Evolutionary conservation across 306 rosid genomes (phyloP).

Genomic region (Sicyos edulis): DNA sequence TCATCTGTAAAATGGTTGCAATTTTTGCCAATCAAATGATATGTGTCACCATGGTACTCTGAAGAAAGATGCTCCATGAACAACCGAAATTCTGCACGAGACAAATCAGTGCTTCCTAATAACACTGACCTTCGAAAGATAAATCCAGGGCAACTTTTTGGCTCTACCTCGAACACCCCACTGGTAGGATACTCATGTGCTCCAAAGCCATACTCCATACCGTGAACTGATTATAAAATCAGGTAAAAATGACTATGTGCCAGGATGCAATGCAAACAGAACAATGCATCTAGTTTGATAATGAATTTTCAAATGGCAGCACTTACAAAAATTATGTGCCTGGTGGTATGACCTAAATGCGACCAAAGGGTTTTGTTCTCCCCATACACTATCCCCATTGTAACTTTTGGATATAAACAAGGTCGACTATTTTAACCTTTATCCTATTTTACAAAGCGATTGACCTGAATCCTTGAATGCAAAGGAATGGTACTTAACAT

Average conservation of each 20-base stretch:
- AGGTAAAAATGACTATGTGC: conserved; percentile 26
- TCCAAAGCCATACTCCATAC: conserved; percentile 82
- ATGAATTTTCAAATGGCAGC: background rate
- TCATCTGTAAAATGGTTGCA: conserved; percentile 93
- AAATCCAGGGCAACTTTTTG: conserved; percentile 92
- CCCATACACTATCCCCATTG: background rate
- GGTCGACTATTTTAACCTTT: background rate
- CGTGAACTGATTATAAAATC: conserved; percentile 56
- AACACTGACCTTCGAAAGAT: conserved; percentile 72
- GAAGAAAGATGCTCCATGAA: conserved; percentile 73
- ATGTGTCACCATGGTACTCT: conserved; percentile 85
- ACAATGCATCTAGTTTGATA: conserved; percentile 1
- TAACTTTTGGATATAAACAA: background rate
- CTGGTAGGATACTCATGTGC: conserved; percentile 85
- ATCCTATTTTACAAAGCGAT: background rate
- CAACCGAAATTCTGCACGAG: conserved; percentile 56
- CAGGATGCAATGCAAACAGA: conserved; percentile 19
- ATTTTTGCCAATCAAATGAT: conserved; percentile 88
- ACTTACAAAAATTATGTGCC: too few relatives aligned
- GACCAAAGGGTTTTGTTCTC: background rate
- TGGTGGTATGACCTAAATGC: conserved; percentile 13
- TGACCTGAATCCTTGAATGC: background rate
- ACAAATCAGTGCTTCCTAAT: conserved; percentile 78
- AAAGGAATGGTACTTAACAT: background rate
- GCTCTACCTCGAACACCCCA: conserved; percentile 96